Evolutionary conservation across 257 asterid species (phyloP), one percentile per base, ranked within the genome.

Genomic region (Plectranthus barbatus): DNA sequence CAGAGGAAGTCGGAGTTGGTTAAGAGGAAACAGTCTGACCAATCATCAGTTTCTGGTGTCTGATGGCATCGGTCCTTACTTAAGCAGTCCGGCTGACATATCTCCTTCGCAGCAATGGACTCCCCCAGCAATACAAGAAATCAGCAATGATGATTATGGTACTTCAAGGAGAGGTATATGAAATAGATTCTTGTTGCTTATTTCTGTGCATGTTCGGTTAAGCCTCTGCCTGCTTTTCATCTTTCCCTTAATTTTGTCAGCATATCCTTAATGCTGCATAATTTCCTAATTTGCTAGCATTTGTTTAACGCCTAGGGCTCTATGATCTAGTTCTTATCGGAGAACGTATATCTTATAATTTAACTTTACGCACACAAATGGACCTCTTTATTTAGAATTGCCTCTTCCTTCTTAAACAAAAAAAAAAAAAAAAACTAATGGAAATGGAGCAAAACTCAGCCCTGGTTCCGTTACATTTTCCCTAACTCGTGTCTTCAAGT

Each of bases 1-100:
- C 71, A 79, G 97, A 84, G 97, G 66, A 54, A 90, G 97, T 79
- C 82, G 99, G 77, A 79, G 86, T 73, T 93, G 96, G 97, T 66
- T 65, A 68, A 87, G 96, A 67, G 95, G 88, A 71, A 85, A 81
- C 76, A 86, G 78, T 67, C 53, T 75, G 60, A 44, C 75, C 0
- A 83, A 73, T 79, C 84, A 80, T 70, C 99, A 82, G 54, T 80
- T 82, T 78, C 74, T 83, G 62, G 76, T 76, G 23, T 79, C 96
- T 39, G 97, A 92, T 65, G 89, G 87, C 54, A 71, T 76, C 34
- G 89, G 88, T 24, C 89, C 83, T 39, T 79, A 85, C 72, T 74
- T 71, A 58, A 85, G 95, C 79, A 88, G 99, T 70, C 99, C 96
- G 41, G 84, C 94, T 46, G 97, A 93, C 23, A 72, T 87, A 63